These are phyloP conservation scores for Pleurotus salmoneostramineus DNA, from an alignment of 768 basidiomycete genomes.

Conservation along the genomic window DNA sequence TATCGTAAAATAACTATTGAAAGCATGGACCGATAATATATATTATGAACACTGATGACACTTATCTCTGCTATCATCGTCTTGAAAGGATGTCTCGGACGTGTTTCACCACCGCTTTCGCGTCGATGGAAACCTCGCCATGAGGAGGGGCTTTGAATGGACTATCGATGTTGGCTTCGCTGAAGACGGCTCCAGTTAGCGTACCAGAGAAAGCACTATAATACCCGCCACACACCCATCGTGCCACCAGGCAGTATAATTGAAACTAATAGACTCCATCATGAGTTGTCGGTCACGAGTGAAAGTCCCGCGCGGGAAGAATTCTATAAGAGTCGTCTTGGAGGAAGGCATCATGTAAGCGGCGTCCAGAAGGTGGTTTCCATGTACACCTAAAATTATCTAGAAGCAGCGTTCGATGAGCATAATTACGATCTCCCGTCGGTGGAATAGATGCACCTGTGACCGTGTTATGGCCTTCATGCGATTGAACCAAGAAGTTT, in stretches of 20 bases:
- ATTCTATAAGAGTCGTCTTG: slow-evolving; percentile 67
- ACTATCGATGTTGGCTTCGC: slow-evolving; percentile 28
- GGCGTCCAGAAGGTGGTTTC: slow-evolving; percentile 60
- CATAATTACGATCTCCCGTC: slow-evolving; percentile 4
- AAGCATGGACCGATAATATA: background rate
- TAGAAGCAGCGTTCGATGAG: slow-evolving; percentile 19
- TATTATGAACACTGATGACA: background rate
- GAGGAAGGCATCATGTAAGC: slow-evolving; percentile 64
- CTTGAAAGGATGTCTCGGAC: slow-evolving; percentile 24
- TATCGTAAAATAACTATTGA: background rate
- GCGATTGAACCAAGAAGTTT: slow-evolving; percentile 56
- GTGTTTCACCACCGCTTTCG: slow-evolving; percentile 33
- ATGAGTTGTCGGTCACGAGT: slow-evolving; percentile 59
- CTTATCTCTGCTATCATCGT: background rate
- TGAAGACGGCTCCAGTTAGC: slow-evolving; percentile 12
- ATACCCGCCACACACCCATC: slow-evolving; percentile 17
- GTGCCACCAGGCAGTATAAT: slow-evolving; percentile 53
- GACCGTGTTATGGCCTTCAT: slow-evolving; percentile 66
- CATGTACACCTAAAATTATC: slow-evolving; percentile 60
- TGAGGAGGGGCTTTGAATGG: slow-evolving; percentile 22
- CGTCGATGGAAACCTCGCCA: slow-evolving; percentile 31
- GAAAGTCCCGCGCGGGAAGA: slow-evolving; percentile 69
- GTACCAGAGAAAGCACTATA: background rate
- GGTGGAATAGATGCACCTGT: slow-evolving; percentile 41
- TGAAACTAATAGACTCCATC: slow-evolving; percentile 45